A percentile compares a stretch with the other conserved stretches of the same genome.
Evolutionary conservation across 2,329 filamentous ascomycete genomes (phyloP).

Genomic region (Cordyceps farinosa): DNA sequence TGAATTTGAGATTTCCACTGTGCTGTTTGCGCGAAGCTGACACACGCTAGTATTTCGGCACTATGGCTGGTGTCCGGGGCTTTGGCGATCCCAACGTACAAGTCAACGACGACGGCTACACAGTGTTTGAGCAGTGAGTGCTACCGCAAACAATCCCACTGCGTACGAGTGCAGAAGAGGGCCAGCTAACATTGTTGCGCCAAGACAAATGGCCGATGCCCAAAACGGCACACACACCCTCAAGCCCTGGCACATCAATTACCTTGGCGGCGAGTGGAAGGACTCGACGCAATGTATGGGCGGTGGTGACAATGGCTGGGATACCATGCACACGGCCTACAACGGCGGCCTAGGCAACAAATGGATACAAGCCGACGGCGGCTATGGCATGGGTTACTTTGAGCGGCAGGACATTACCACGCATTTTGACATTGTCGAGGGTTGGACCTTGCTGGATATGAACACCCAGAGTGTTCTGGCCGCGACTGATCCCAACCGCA

Average conservation of each 20-base stretch:
- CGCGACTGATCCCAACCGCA: slow-evolving; percentile 47
- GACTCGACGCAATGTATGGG: slow-evolving; percentile 50
- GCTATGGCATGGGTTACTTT: slow-evolving; percentile 43
- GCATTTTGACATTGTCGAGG: slow-evolving; percentile 53
- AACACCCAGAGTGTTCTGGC: slow-evolving; percentile 15
- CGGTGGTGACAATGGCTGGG: slow-evolving; percentile 49
- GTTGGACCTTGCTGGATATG: slow-evolving; percentile 39
- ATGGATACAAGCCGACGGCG: slow-evolving; percentile 36
- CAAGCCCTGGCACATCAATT: slow-evolving; percentile 49
- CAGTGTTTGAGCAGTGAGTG: slow-evolving; percentile 48
- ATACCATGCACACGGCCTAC: slow-evolving; percentile 47
- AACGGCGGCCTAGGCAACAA: slow-evolving; percentile 48
- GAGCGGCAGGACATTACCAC: slow-evolving; percentile 49
- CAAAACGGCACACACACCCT: slow-evolving; percentile 41
- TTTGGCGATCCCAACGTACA: slow-evolving; percentile 44
- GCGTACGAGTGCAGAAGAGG: not conserved
- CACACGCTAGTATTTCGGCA: slow-evolving; percentile 46
- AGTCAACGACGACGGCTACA: slow-evolving; percentile 32
- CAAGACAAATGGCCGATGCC: slow-evolving; percentile 36
- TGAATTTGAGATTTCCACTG: not conserved
- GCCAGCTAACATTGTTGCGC: not conserved
- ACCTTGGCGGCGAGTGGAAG: slow-evolving; percentile 43
- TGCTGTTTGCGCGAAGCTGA: not conserved
- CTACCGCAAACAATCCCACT: not conserved
- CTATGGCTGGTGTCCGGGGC: slow-evolving; percentile 51